Evolutionary conservation across 192 early-diverging fungal genomes (phyloP), one percentile per base, ranked within the genome.

Genomic region (Backusella morwellensis): DNA sequence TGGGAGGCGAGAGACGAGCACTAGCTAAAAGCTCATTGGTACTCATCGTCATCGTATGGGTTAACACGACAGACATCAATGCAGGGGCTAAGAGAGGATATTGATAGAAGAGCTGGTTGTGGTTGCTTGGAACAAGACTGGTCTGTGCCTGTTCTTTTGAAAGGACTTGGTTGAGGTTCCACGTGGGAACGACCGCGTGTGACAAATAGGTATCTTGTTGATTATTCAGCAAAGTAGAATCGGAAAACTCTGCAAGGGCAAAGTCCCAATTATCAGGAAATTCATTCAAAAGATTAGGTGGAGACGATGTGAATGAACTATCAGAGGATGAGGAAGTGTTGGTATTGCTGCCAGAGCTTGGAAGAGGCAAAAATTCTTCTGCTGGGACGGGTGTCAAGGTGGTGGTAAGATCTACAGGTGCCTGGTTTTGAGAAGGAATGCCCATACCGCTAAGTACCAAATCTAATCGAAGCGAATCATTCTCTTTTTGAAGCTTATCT

Each of bases 31-130:
- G 38, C 8, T 78, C 72, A 35, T 56, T 34, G 19, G 77, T 74
- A 17, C 59, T 75, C 76, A 81, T 75, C 19, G 35, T 66, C 72
- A 81, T 71, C 0, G 80, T 75, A 71, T 81, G 80, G 11, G 38
- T 44, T 44, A 81, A 38, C 4, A 81, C 73, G 36, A 81, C 77
- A n/a, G 80, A 81, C 76, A 81, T 77, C 29, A 81, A 72, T 4
- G 80, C 75, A 34, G 76, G 80, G 17, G 67, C 76, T 35, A 81
- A 56, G 3, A 81, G 41, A 26, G 80, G 80, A n/a, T 77, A 81
- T 26, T 63, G 72, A 0, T 71, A 56, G 44, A 81, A 77, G 0
- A 77, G 35, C 35, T 42, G 35, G n/a, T 35, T 50, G 59, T 59
- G 29, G 7, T 67, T 59, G 26, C 26, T 56, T 21, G 69, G 52